These are phyloP conservation scores for Pogostemon cablin DNA, from an alignment of 257 asterid genomes.

Conservation along the genomic window DNA sequence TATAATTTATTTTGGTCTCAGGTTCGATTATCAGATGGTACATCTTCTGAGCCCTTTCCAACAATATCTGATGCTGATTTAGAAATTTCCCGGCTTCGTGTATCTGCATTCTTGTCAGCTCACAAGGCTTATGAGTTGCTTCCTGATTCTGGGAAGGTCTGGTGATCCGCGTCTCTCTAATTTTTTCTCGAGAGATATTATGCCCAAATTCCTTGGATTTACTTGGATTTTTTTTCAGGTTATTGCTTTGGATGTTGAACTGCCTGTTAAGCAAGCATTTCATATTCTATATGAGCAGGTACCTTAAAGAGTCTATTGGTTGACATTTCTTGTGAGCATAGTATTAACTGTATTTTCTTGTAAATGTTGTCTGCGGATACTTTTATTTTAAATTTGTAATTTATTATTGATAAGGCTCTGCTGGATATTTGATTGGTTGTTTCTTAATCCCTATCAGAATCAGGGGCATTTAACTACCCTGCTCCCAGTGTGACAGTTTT, in stretches of 20 bases:
- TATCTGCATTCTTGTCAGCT: slow-evolving; percentile 65
- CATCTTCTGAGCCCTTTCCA: slow-evolving; percentile 52
- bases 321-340: background rate
- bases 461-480: slow-evolving; percentile 3
- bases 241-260: slow-evolving; percentile 83
- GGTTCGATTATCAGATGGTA: slow-evolving; percentile 70
- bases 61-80: slow-evolving; percentile 71
- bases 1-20: slow-evolving; percentile 36
- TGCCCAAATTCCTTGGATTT: slow-evolving; percentile 27
- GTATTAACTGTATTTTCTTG: background rate
- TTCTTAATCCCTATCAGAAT: background rate
- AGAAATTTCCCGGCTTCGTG: slow-evolving; percentile 64
- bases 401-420: background rate
- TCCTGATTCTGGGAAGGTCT: slow-evolving; percentile 91
- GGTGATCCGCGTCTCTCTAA: slow-evolving; percentile 27
- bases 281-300: slow-evolving; percentile 95
- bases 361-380: background rate
- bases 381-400: background rate
- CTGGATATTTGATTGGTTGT: slow-evolving; percentile 5
- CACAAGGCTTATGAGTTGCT: slow-evolving; percentile 88
- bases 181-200: slow-evolving; percentile 18
- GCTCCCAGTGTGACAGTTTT: slow-evolving; percentile 6
- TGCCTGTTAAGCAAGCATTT: slow-evolving; percentile 91
- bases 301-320: slow-evolving; percentile 12
- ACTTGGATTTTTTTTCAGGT: slow-evolving; percentile 49